phyloP scores from a whole-genome alignment of 371 early-diverging fungal genomes.

The Gilbertella persicaria region DNA sequence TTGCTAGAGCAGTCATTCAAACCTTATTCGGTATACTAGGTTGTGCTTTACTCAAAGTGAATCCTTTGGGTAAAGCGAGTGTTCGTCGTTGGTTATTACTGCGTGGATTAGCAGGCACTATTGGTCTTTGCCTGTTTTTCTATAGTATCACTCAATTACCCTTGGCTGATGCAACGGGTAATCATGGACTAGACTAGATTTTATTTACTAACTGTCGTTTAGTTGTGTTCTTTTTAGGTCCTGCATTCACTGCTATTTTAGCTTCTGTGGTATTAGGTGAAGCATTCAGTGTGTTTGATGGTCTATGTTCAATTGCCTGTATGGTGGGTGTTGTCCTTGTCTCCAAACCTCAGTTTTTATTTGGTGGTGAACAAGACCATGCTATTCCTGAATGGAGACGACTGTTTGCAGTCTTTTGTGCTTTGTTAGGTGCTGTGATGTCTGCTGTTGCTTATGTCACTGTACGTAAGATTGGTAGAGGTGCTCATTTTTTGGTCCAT shows the following conservation, averaged over 20 bases:
- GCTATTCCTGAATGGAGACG: slow-evolving; percentile 20
- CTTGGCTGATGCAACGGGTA: slow-evolving; percentile 74
- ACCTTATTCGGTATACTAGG: slow-evolving; percentile 50
- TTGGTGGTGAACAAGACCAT: slow-evolving; percentile 28
- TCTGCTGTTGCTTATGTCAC: slow-evolving; percentile 70
- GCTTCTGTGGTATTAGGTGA: slow-evolving; percentile 67
- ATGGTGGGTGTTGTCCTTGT: slow-evolving; percentile 70
- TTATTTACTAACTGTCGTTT: neutral
- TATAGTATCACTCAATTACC: slow-evolving; percentile 68
- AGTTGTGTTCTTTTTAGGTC: slow-evolving; percentile 78
- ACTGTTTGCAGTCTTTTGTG: slow-evolving; percentile 47
- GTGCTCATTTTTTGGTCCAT: slow-evolving; percentile 72
- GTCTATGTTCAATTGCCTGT: slow-evolving; percentile 53
- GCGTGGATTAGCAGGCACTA: slow-evolving; percentile 65
- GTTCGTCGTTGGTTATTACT: slow-evolving; percentile 59
- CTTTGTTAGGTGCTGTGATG: slow-evolving; percentile 64
- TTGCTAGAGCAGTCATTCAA: slow-evolving; percentile 72
- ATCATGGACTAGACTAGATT: neutral
- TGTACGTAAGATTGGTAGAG: slow-evolving; percentile 71
- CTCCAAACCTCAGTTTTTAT: slow-evolving; percentile 65
- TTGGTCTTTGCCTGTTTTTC: slow-evolving; percentile 75
- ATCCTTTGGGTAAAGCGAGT: slow-evolving; percentile 58
- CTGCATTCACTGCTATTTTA: slow-evolving; percentile 75
- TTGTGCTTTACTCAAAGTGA: slow-evolving; percentile 49
- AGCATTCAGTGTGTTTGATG: slow-evolving; percentile 63